These are phyloP conservation scores for Orbilia ellipsospora DNA, from an alignment of 2,329 filamentous ascomycete species.

Conservation along the genomic window DNA sequence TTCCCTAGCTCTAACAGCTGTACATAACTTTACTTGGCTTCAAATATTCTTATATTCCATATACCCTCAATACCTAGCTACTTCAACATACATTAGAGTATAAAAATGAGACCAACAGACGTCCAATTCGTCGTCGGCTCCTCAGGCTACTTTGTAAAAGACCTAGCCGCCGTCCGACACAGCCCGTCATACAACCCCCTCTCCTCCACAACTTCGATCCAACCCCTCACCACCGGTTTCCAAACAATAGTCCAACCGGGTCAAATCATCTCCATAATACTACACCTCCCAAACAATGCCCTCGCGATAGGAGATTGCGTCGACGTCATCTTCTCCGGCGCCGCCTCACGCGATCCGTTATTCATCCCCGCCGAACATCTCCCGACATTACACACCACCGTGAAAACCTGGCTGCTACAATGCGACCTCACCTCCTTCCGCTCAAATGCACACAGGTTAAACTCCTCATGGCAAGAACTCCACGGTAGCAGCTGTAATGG, in stretches of 20 bases:
- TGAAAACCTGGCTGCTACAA: conserved; percentile 54
- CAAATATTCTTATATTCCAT: too few species aligned
- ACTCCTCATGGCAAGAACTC: conserved; percentile 19
- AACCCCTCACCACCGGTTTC: conserved; percentile 54
- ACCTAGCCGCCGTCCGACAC: conserved; percentile 55
- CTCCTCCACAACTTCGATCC: conserved; percentile 21
- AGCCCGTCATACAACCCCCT: conserved; percentile 55
- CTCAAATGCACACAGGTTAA: conserved; percentile 13
- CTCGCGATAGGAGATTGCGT: conserved; percentile 56
- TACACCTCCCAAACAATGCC: conserved; percentile 49
- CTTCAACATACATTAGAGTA: background rate
- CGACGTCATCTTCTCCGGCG: conserved; percentile 57
- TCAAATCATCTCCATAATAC: conserved; percentile 54
- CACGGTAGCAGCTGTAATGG: background rate
- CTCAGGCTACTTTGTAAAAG: conserved; percentile 57
- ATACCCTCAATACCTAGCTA: background rate
- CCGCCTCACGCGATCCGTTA: conserved; percentile 55
- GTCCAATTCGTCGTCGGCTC: conserved; percentile 55
- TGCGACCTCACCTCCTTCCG: conserved; percentile 53
- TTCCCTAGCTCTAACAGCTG: too few species aligned
- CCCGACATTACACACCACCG: conserved; percentile 38
- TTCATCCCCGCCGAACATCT: conserved; percentile 55
- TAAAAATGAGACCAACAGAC: conserved; percentile 28
- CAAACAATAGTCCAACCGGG: conserved; percentile 54
- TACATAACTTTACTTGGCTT: too few species aligned